A percentile compares a stretch with the other conserved stretches of the same genome.
phyloP scores from a whole-genome alignment of 345 rosid species.

The Trapa incisa region DNA sequence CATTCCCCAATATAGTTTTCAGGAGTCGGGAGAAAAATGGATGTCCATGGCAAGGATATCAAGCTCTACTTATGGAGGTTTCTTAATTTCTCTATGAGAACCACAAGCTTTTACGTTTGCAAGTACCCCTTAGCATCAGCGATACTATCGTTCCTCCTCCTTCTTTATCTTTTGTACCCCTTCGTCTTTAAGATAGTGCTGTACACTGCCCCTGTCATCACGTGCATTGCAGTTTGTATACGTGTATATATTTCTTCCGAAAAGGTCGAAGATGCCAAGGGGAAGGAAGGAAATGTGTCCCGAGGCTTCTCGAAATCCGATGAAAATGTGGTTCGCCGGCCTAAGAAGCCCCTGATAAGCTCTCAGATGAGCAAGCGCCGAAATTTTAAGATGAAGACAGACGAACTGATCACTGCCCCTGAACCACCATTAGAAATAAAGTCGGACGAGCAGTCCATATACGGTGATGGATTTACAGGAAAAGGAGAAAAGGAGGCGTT shows the following conservation, averaged over 20 bases:
- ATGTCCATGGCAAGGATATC: constrained; percentile 33
- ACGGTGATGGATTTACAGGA: not conserved
- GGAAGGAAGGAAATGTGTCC: constrained; percentile 9
- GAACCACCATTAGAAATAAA: not conserved
- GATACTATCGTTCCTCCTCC: constrained; percentile 17
- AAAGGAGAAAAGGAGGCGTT: not conserved
- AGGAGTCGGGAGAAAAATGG: not conserved
- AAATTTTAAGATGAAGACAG: constrained; percentile 25
- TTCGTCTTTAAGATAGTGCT: constrained; percentile 39
- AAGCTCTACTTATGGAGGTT: constrained; percentile 27
- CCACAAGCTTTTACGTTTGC: constrained; percentile 16
- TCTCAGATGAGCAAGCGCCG: constrained; percentile 39
- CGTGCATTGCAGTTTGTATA: constrained; percentile 20
- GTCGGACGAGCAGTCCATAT: not conserved
- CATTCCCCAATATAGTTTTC: not conserved
- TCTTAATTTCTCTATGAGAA: constrained; percentile 22
- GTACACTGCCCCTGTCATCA: constrained; percentile 36
- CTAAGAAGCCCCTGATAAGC: constrained; percentile 15
- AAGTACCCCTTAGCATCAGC: constrained; percentile 40
- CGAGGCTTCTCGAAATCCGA: constrained; percentile 2
- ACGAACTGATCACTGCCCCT: not conserved
- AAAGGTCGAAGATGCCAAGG: not conserved
- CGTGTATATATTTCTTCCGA: constrained; percentile 13
- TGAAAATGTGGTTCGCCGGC: constrained; percentile 6
- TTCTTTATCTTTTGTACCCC: constrained; percentile 41